Percentiles rank a stretch among this genome's conserved stretches.
These are phyloP conservation scores for Pseudoneurospora amorphoporcata DNA, from an alignment of 495 filamentous ascomycete genomes.

Conservation along the genomic window DNA sequence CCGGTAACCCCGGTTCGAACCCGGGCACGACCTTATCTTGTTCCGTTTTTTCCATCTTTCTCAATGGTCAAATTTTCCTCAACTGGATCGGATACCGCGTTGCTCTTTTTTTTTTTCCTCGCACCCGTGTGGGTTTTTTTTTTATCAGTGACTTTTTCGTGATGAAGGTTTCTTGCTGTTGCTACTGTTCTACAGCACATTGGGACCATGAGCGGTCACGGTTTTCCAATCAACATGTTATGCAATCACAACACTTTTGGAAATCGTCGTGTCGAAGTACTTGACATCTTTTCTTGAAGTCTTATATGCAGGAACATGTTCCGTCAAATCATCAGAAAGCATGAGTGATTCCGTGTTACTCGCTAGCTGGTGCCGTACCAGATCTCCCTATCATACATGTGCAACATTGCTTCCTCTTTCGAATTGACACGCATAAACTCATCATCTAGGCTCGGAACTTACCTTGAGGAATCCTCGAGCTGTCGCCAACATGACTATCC, in stretches of 20 bases:
- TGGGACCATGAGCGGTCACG: neutral
- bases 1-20: neutral
- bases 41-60: neutral
- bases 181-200: neutral
- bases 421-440: neutral
- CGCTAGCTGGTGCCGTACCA: neutral
- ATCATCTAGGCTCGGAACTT: neutral
- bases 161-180: neutral
- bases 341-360: neutral
- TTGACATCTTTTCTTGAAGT: no score
- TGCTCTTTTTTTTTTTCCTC: neutral
- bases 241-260: no score
- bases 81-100: neutral
- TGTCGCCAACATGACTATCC: neutral
- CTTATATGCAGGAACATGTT: neutral
- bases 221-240: no score
- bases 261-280: no score
- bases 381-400: neutral
- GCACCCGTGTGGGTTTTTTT: neutral
- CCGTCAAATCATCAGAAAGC: neutral
- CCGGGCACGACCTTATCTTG: neutral
- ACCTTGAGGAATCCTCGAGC: neutral
- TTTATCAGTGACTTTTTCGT: neutral
- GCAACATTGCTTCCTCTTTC: neutral
- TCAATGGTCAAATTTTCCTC: neutral